Conservation (phyloP, 257 asterid species). For the Solanum megistacrolobum region DNA sequence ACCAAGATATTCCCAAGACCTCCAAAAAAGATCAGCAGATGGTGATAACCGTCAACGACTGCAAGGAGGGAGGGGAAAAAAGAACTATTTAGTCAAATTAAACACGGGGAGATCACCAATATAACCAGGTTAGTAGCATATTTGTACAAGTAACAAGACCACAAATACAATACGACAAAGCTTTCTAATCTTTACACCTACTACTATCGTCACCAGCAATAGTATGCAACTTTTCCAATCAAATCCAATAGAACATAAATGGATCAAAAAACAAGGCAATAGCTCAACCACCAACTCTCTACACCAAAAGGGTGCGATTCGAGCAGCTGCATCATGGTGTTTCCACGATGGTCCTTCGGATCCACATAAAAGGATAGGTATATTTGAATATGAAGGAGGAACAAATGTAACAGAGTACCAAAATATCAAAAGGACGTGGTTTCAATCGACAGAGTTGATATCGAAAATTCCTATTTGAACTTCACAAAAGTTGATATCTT, state of each 20-base stretch:
- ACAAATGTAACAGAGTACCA: background rate
- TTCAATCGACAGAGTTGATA: background rate
- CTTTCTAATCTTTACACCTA: background rate
- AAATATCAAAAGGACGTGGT: background rate
- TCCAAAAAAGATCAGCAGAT: background rate
- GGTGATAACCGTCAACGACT: conserved; percentile 30
- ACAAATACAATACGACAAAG: background rate
- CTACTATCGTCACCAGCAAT: background rate
- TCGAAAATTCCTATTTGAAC: background rate
- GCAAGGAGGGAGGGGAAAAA: conserved; percentile 8
- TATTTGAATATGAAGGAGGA: background rate
- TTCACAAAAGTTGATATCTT: background rate
- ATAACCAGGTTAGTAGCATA: background rate
- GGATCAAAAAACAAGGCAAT: background rate
- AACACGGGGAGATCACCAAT: background rate
- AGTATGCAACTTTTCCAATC: background rate
- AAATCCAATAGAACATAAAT: background rate
- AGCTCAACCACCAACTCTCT: background rate
- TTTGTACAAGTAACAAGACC: background rate
- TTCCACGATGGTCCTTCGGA: background rate
- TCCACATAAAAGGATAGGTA: background rate
- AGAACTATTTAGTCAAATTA: background rate
- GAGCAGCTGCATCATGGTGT: background rate
- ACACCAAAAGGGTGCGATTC: background rate
- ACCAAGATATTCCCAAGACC: background rate